Evolutionary conservation across 495 filamentous ascomycete genomes (phyloP), one percentile per base, ranked within the genome.

Genomic region (Neurospora sp.): DNA sequence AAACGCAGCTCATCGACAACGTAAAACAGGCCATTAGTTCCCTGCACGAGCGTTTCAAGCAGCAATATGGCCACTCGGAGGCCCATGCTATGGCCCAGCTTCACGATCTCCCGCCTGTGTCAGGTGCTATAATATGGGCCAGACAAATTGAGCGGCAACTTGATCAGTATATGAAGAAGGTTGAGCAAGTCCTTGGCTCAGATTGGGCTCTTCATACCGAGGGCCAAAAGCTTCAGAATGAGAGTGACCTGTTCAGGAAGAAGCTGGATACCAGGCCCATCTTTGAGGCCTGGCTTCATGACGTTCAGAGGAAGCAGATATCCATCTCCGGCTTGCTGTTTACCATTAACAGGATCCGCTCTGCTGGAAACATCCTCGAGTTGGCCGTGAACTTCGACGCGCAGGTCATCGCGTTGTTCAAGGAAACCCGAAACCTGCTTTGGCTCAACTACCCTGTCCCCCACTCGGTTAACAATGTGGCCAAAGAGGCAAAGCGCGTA

Each of bases 21-120:
- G 96, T 99, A 70, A 98, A 98, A 81, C 90, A 91, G 74, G 96
- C 97, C 81, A 98, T 99, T 73, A 90, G 91, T 20, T 89, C 90
- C 4, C 87, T 99, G 39, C 96, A 99, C 77, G 94, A 98, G 80
- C 91, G 96, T 10, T 98, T 99, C 85, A 98, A 97, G 84, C 93
- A 96, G 78, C 96, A 98, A 78, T 99, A 99, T 81, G 96, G 95
- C 22, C 92, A 98, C 73, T 98, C 96, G 0, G 96, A 99, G 81
- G 94, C 96, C 1, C 94, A 98, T 82, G 93, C 92, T 6, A 98
- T 99, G 96, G 94, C 95, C 2, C 95, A 98, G 79, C 85, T 99
- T 42, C 93, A 94, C 70, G 96, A 99, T 82, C 82, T 99, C 18
- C 95, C 96, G 0, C 96, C 96, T 1, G 94, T 98, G 20, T 95